Percentiles rank a stretch among this genome's conserved stretches.
phyloP scores from a whole-genome alignment of 257 asterid genomes.

The Cinchona pubescens region DNA sequence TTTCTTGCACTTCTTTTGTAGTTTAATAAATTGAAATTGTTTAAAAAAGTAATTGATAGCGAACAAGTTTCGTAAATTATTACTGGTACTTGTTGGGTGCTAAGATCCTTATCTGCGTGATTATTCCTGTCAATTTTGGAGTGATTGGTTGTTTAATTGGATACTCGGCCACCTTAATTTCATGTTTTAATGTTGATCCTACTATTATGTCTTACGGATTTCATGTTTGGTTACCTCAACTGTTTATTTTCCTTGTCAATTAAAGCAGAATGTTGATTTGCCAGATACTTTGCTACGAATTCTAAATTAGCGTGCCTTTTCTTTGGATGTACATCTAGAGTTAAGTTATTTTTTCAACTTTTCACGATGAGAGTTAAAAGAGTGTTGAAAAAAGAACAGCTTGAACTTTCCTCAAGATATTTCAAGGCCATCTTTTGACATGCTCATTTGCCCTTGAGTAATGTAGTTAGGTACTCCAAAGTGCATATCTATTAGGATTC shows the following conservation, averaged over 20 bases:
- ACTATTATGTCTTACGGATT: background rate
- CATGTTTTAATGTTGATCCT: background rate
- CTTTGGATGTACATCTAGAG: background rate
- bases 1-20: background rate
- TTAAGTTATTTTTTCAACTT: background rate
- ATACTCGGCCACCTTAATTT: no score
- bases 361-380: background rate
- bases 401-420: background rate
- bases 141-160: no score
- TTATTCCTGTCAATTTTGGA: no score
- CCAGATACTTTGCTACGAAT: background rate
- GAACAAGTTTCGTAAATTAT: no score
- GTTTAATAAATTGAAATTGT: background rate
- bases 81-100: no score
- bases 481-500: no score
- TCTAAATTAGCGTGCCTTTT: no score
- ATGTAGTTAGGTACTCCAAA: no score
- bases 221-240: background rate
- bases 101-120: no score
- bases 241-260: background rate
- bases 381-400: background rate
- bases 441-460: no score
- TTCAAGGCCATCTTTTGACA: background rate
- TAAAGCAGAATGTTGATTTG: background rate
- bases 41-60: no score